Evolutionary conservation across 805 yeast species (phyloP), one percentile per base, ranked within the genome.

Genomic region (Candida arabinofermentans): DNA sequence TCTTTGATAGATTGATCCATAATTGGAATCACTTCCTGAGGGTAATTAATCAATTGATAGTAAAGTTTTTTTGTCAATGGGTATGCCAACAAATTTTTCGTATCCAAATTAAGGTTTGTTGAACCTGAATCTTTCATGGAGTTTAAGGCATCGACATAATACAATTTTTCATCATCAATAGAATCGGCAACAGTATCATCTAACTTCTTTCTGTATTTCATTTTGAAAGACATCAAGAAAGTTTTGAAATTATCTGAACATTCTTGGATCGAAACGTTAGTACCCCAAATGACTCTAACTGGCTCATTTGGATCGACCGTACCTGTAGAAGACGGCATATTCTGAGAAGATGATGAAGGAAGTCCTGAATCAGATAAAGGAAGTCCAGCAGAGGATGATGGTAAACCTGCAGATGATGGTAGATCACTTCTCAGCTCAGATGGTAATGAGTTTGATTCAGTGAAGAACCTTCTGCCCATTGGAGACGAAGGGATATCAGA

Each of bases 1-100:
- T 91, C 96, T 59, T 88, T 89, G 42, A 90, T 75, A 4, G 96
- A 82, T 58, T 90, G 96, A 72, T 93, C 99, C 97, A 93, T 90
- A 54, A 93, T 87, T 9, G 99, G 97, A 41, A 93, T 81, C 29
- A 93, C 87, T 70, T 93, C 99, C 61, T 90, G 97, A 0, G 99
- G 99, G 59, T 90, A 93, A 58, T 88, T 86, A 50, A 88, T 76
- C 49, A 93, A 69, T 64, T 91, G 96, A 57, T 86, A 76, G 64
- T 86, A 93, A 39, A 93, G 68, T 56, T 85, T 87, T 47, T 77
- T 77, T 5, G 97, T 81, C 24, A 81, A 73, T 3, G 84, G 81
- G 57, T 77, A 88, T 6, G 93, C 81, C 42, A 83, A 69, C 47
- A 93, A 67, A 62, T 93, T 88, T 49, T 75, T 74, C 2, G 91